phyloP scores from a whole-genome alignment of 305 asterid genomes.

The Solanum aculeatissimum region DNA sequence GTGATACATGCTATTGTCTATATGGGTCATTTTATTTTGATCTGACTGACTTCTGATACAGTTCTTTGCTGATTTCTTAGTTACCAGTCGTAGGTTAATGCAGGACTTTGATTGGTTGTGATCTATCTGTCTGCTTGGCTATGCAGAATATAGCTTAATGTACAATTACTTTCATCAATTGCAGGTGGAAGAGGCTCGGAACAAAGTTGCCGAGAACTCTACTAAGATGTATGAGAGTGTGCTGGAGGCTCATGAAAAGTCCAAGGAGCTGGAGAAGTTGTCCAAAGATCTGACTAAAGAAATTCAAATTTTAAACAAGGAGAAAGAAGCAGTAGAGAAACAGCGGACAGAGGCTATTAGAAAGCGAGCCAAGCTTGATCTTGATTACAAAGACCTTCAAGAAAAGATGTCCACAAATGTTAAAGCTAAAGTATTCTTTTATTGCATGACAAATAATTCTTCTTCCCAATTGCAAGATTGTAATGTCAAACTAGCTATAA shows the following conservation, averaged over 20 bases:
- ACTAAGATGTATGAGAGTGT: conserved; percentile 52
- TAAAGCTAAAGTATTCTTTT: conserved; percentile 59
- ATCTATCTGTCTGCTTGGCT: neutral
- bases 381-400: conserved; percentile 76
- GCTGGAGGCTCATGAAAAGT: conserved; percentile 70
- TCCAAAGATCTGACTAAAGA: conserved; percentile 75
- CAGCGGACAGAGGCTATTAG: conserved; percentile 76
- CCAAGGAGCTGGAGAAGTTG: conserved; percentile 70
- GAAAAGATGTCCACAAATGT: conserved; percentile 65
- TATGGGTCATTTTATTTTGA: neutral
- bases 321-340: conserved; percentile 83
- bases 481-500: neutral
- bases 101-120: neutral
- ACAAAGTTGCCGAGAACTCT: conserved; percentile 55
- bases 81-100: neutral
- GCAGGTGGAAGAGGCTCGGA: conserved; percentile 84
- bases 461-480: neutral
- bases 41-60: neutral
- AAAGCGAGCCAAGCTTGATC: conserved; percentile 87
- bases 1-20: neutral
- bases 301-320: conserved; percentile 65
- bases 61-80: neutral
- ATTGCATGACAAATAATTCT: neutral
- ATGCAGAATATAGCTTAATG: neutral
- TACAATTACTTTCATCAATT: neutral